phyloP scores from a whole-genome alignment of 2,329 filamentous ascomycete species.

The Raffaelea deltoideospora region DNA sequence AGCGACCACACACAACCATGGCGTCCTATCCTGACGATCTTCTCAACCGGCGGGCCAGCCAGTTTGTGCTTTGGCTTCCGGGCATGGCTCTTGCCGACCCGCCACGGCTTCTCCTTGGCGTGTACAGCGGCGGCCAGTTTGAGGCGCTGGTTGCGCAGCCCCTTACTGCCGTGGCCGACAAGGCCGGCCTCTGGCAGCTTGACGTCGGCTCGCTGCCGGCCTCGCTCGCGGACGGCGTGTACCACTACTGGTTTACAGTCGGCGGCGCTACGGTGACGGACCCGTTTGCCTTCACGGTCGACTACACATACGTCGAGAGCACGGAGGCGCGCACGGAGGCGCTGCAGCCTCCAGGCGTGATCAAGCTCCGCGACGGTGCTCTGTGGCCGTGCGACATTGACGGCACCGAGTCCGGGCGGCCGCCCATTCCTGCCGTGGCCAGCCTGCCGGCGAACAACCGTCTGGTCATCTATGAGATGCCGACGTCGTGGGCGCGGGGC shows the following conservation, averaged over 20 bases:
- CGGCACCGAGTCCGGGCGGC: constrained; percentile 5
- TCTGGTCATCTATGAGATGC: constrained; percentile 13
- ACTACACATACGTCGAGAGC: constrained; percentile 7
- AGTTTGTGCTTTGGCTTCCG: constrained; percentile 13
- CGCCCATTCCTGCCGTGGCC: not conserved
- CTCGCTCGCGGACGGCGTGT: constrained; percentile 6
- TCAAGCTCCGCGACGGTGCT: constrained; percentile 8
- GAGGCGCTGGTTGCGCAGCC: constrained; percentile 9
- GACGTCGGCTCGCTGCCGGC: constrained; percentile 10
- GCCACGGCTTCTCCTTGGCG: constrained; percentile 9
- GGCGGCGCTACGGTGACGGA: constrained; percentile 9
- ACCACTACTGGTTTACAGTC: constrained; percentile 12
- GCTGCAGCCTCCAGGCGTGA: constrained; percentile 10
- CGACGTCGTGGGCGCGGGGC: constrained; percentile 11
- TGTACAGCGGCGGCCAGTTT: constrained; percentile 3
- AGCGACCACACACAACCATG: not conserved
- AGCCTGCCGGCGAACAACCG: constrained; percentile 11
- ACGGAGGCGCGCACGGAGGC: constrained; percentile 3
- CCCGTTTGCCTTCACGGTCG: constrained; percentile 12
- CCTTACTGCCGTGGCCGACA: constrained; percentile 24
- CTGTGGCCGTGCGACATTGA: constrained; percentile 11
- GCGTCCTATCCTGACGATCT: constrained; percentile 5
- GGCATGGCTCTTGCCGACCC: not conserved
- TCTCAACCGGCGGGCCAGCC: constrained; percentile 5
- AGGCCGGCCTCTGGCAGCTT: constrained; percentile 27